These are phyloP conservation scores for Fonsecaea nubica DNA, from an alignment of 2,329 filamentous ascomycete species.

Conservation along the genomic window DNA sequence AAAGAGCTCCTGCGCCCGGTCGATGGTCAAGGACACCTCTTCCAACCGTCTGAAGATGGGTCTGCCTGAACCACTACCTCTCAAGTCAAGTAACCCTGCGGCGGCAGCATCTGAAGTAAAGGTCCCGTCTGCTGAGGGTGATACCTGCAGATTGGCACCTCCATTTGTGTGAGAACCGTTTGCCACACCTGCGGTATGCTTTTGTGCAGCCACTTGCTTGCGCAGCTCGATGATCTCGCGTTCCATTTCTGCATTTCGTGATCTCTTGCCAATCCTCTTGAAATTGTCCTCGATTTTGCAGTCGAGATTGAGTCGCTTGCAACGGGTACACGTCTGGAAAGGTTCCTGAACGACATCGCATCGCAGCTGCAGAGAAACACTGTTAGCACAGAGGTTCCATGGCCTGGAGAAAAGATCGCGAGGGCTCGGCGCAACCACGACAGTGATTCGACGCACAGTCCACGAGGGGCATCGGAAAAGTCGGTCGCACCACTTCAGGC, in stretches of 20 bases:
- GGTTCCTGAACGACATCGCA: conserved; percentile 72
- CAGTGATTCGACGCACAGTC: conserved; percentile 16
- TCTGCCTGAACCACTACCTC: conserved; percentile 47
- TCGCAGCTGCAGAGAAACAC: conserved; percentile 58
- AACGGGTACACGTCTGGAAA: conserved; percentile 67
- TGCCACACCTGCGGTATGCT: conserved; percentile 25
- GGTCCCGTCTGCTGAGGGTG: conserved; percentile 28
- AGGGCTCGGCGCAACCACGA: not conserved
- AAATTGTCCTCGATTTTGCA: conserved; percentile 74
- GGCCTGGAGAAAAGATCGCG: not conserved
- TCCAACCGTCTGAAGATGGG: conserved; percentile 58
- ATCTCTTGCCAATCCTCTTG: conserved; percentile 71
- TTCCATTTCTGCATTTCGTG: conserved; percentile 70
- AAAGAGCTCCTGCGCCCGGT: conserved; percentile 55
- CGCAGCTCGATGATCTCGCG: conserved; percentile 60
- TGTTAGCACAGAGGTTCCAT: conserved; percentile 18
- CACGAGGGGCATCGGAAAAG: not conserved
- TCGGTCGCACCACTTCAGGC: not conserved
- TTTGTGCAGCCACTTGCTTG: conserved; percentile 52
- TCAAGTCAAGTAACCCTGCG: conserved; percentile 57
- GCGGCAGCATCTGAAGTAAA: conserved; percentile 56
- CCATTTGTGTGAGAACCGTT: conserved; percentile 23
- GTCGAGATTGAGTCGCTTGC: conserved; percentile 66
- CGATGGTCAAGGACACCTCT: conserved; percentile 52
- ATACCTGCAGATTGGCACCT: conserved; percentile 11